phyloP scores from a whole-genome alignment of 1,284 basidiomycete genomes.

The Ustanciosporium gigantosporum region DNA sequence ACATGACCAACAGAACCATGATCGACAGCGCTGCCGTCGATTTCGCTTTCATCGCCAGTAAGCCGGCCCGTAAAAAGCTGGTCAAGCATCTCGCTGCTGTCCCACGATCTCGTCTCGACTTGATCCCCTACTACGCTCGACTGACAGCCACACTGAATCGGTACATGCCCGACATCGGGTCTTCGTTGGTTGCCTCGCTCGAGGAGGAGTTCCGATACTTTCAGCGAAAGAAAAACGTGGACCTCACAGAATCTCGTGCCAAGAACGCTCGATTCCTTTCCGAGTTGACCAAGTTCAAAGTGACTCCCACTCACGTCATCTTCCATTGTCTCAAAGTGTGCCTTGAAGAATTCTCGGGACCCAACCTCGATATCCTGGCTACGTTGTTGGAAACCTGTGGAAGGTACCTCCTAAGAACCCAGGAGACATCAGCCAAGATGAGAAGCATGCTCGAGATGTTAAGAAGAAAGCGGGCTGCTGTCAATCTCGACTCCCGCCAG shows the following conservation, averaged over 20 bases:
- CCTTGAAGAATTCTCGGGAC: constrained; percentile 88
- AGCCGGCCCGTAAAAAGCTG: constrained; percentile 86
- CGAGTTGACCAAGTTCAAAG: constrained; percentile 90
- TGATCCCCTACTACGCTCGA: constrained; percentile 90
- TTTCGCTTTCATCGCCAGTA: constrained; percentile 93
- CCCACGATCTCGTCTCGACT: constrained; percentile 84
- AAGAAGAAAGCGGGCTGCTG: constrained; percentile 87
- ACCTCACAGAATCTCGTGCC: constrained; percentile 78
- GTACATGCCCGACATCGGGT: constrained; percentile 91
- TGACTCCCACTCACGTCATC: constrained; percentile 90
- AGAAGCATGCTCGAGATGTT: constrained; percentile 79
- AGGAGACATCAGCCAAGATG: constrained; percentile 80
- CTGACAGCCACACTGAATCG: constrained; percentile 82
- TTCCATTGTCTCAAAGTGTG: constrained; percentile 96
- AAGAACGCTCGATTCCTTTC: constrained; percentile 91
- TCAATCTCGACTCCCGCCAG: constrained; percentile 89
- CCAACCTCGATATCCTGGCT: constrained; percentile 91
- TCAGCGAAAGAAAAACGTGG: constrained; percentile 90
- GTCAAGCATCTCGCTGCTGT: constrained; percentile 75
- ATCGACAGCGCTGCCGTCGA: constrained; percentile 94
- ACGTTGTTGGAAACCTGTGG: constrained; percentile 92
- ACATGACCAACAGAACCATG: constrained; percentile 85
- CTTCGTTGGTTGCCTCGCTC: constrained; percentile 77
- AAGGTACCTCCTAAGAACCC: constrained; percentile 82
- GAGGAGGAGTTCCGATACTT: constrained; percentile 95